phyloP scores from a whole-genome alignment of 2,329 filamentous ascomycete species.

The Knufia fluminis region DNA sequence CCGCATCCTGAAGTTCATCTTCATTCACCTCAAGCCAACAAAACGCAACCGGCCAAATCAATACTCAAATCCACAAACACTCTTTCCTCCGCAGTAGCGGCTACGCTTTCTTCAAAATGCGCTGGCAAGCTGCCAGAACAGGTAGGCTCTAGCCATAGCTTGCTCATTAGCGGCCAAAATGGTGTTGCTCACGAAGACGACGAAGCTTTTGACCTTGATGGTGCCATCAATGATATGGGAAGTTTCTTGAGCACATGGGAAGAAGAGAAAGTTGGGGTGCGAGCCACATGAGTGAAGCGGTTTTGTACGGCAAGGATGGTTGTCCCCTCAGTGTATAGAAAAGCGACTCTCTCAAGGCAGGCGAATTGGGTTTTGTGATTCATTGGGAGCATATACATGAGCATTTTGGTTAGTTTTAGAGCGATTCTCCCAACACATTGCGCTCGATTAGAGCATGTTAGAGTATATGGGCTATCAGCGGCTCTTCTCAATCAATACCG shows the following conservation, averaged over 20 bases:
- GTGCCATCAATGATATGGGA: conserved; percentile 37
- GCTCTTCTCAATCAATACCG: background rate
- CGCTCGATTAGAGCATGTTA: background rate
- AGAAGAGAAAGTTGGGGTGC: conserved; percentile 28
- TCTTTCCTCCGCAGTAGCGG: conserved; percentile 1
- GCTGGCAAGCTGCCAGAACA: conserved; percentile 28
- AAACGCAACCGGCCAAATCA: background rate
- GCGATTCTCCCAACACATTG: background rate
- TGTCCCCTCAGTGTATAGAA: background rate
- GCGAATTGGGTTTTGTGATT: too few species aligned
- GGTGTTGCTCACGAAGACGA: conserved; percentile 12
- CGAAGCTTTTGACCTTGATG: conserved; percentile 33
- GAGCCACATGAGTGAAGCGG: conserved; percentile 11
- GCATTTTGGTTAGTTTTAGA: background rate
- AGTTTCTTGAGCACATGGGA: conserved; percentile 40
- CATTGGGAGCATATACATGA: background rate
- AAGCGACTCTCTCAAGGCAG: background rate
- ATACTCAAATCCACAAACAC: conserved; percentile 14
- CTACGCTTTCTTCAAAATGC: conserved; percentile 15
- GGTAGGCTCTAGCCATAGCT: conserved; percentile 12
- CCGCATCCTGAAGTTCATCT: background rate
- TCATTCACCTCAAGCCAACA: conserved; percentile 1
- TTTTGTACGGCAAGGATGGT: too few species aligned
- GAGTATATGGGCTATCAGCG: background rate
- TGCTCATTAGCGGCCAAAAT: conserved; percentile 1